Evolutionary conservation across 2,329 filamentous ascomycete genomes (phyloP).

Genomic region (Ophiostoma montium): DNA sequence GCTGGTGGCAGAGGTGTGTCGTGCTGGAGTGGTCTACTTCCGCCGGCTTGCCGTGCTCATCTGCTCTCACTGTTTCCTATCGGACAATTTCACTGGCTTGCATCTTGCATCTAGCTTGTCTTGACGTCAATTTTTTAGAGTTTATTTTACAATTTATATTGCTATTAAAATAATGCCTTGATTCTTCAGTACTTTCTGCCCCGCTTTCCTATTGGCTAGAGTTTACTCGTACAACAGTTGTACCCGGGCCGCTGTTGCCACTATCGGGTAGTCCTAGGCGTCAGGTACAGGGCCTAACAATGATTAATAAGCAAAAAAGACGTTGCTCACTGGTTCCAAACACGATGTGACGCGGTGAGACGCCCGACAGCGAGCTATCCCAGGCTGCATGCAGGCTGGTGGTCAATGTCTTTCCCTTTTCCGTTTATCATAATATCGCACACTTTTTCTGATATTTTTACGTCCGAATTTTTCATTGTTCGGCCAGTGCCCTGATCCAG

Average conservation of each 20-base stretch:
- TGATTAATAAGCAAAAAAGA: background rate
- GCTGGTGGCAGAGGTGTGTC: no score
- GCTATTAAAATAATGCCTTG: background rate
- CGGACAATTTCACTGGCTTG: no score
- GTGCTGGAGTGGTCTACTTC: background rate
- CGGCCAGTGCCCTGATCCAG: background rate
- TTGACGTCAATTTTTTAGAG: conserved; percentile 1
- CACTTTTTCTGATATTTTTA: background rate
- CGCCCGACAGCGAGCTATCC: no score
- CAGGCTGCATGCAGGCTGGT: no score
- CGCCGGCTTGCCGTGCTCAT: background rate
- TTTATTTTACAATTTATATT: background rate
- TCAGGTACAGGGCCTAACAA: background rate
- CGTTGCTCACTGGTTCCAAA: background rate
- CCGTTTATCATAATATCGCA: background rate
- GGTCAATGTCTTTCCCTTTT: background rate
- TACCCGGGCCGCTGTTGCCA: conserved; percentile 1
- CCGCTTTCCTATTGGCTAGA: conserved; percentile 1
- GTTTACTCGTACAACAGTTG: background rate
- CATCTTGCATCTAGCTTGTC: background rate
- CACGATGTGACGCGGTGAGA: conserved; percentile 9
- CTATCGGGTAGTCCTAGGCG: conserved; percentile 2
- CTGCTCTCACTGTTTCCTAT: background rate
- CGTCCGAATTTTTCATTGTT: background rate
- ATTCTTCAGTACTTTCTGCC: background rate